Conservation (phyloP, 306 rosid genomes). For the Lupinus albus region DNA sequence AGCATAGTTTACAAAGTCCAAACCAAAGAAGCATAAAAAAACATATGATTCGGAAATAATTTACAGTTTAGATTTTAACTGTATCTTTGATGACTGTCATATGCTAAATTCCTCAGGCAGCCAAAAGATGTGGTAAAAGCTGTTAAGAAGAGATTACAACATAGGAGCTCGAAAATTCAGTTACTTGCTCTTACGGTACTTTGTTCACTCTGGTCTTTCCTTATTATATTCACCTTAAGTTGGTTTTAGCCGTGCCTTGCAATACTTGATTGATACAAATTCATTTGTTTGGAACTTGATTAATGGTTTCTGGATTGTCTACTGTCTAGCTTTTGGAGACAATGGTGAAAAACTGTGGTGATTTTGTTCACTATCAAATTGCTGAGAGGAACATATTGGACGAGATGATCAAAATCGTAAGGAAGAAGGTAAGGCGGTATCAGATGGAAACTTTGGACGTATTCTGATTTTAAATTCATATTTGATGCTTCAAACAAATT, state of each 20-base stretch:
- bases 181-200: conserved; percentile 84
- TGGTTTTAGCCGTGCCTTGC: conserved; percentile 24
- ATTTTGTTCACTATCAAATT: conserved; percentile 84
- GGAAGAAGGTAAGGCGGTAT: conserved; percentile 75
- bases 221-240: conserved; percentile 21
- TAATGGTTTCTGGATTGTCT: conserved; percentile 34
- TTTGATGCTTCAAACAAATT: conserved; percentile 30
- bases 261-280: conserved; percentile 14
- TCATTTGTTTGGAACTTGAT: conserved; percentile 35
- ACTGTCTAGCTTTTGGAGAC: conserved; percentile 85
- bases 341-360: conserved; percentile 99
- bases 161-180: conserved; percentile 85
- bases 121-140: conserved; percentile 96
- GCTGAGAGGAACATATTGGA: conserved; percentile 83
- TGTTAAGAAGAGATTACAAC: conserved; percentile 92
- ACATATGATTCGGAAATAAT: no score
- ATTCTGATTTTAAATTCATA: conserved; percentile 35
- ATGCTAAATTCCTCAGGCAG: conserved; percentile 65
- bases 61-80: no score
- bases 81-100: no score
- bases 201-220: conserved; percentile 19
- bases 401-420: conserved; percentile 92
- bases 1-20: no score
- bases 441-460: conserved; percentile 10
- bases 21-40: no score